A percentile compares a stretch with the other conserved stretches of the same genome.
These are phyloP conservation scores for Breviolum minutum DNA, from an alignment of 73 alveolate species.

Conservation along the genomic window DNA sequence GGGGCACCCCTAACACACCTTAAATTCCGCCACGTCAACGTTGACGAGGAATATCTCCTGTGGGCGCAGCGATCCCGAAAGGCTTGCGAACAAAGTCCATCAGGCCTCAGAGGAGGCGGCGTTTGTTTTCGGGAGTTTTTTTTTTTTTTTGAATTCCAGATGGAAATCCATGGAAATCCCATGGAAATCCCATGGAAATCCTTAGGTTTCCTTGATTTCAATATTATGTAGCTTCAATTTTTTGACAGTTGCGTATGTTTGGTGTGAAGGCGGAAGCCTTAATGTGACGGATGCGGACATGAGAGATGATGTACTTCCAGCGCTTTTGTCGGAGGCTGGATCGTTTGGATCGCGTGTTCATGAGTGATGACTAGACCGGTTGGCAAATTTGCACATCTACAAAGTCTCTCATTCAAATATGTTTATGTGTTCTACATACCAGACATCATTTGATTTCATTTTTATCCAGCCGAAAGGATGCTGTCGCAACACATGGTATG, in stretches of 20 bases:
- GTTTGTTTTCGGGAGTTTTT: no score
- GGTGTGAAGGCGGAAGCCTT: slow-evolving; percentile 41
- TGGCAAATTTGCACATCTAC: no score
- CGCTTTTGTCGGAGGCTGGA: slow-evolving; percentile 52
- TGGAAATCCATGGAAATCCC: not conserved
- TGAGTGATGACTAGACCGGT: not conserved
- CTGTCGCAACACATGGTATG: no score
- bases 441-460: no score
- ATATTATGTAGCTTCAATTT: no score
- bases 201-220: not conserved
- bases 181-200: not conserved
- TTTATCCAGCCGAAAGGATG: no score
- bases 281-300: slow-evolving; percentile 77
- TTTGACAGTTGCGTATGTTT: no score
- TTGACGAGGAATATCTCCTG: slow-evolving; percentile 38
- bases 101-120: slow-evolving; percentile 64
- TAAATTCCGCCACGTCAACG: not conserved
- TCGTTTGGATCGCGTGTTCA: not conserved
- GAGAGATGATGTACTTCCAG: slow-evolving; percentile 82
- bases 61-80: slow-evolving; percentile 41
- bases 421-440: no score
- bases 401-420: no score
- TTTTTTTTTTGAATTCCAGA: no score
- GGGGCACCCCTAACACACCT: not conserved
- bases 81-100: not conserved